Percentiles rank a stretch among this genome's conserved stretches.
These are phyloP conservation scores for Aspergillus glaucus DNA, from an alignment of 2,329 filamentous ascomycete species.

Conservation along the genomic window DNA sequence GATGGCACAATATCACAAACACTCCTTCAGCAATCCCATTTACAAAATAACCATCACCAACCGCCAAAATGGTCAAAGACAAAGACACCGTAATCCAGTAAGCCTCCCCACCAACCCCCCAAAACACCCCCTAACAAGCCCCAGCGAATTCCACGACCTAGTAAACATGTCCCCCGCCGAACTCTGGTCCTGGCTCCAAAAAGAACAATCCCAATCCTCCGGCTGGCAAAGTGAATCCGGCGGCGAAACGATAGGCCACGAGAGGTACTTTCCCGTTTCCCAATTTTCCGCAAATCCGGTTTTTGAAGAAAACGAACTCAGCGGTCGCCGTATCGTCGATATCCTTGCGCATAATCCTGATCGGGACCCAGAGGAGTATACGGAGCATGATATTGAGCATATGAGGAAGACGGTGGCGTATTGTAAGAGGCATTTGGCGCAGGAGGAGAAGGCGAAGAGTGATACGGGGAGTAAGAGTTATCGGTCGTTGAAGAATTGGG, in stretches of 20 bases:
- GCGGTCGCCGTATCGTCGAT: slow-evolving; percentile 57
- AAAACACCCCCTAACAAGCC: slow-evolving; percentile 5
- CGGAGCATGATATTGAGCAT: slow-evolving; percentile 51
- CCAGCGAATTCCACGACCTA: slow-evolving; percentile 57
- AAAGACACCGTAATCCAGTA: not conserved
- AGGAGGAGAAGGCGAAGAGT: slow-evolving; percentile 54
- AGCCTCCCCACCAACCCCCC: not conserved
- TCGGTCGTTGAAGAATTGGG: slow-evolving; percentile 58
- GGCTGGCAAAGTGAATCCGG: slow-evolving; percentile 57
- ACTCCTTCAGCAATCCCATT: too few species aligned
- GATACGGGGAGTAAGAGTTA: slow-evolving; percentile 52
- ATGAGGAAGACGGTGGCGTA: slow-evolving; percentile 61
- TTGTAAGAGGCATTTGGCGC: slow-evolving; percentile 60
- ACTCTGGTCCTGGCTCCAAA: slow-evolving; percentile 56
- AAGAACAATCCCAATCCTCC: slow-evolving; percentile 51
- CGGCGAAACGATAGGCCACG: slow-evolving; percentile 59
- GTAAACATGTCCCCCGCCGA: slow-evolving; percentile 61
- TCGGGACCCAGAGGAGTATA: slow-evolving; percentile 52
- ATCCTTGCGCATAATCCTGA: slow-evolving; percentile 58
- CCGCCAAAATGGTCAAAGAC: not conserved
- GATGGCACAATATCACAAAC: too few species aligned
- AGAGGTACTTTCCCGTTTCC: slow-evolving; percentile 32
- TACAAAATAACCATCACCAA: too few species aligned
- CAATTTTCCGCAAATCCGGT: too few species aligned
- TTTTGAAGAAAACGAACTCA: slow-evolving; percentile 18